phyloP scores from a whole-genome alignment of 2,329 filamentous ascomycete species.

The Penicillium palitans region DNA sequence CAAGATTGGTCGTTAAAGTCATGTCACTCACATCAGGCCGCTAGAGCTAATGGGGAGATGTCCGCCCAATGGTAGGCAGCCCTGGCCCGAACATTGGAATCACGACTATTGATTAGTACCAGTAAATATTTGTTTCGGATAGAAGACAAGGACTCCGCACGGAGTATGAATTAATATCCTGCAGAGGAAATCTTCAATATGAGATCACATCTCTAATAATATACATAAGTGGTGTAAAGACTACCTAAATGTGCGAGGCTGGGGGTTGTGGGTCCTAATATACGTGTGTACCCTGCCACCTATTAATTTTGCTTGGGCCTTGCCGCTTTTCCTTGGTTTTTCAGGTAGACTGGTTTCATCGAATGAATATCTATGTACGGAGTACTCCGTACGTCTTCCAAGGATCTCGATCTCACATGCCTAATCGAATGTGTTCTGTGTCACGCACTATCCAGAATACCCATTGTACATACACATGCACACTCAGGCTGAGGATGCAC shows the following conservation, averaged over 20 bases:
- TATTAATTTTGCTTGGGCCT: slow-evolving; percentile 2
- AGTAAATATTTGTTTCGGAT: not conserved
- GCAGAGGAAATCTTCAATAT: not conserved
- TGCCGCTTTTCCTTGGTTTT: slow-evolving; percentile 8
- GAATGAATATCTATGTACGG: not conserved
- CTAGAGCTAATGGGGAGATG: not conserved
- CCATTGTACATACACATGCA: not conserved
- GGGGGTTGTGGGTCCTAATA: slow-evolving; percentile 3
- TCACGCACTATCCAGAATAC: not conserved
- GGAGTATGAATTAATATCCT: not conserved
- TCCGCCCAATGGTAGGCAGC: not conserved
- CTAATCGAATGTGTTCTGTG: not conserved
- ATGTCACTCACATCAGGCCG: not conserved
- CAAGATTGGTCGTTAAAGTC: not conserved
- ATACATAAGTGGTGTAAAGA: not conserved
- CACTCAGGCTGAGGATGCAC: not conserved
- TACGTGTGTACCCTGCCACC: slow-evolving; percentile 4
- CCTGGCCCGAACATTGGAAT: not conserved
- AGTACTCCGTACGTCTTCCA: not conserved
- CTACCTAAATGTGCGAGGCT: slow-evolving; percentile 1
- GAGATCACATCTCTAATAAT: slow-evolving; percentile 6
- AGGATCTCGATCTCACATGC: not conserved
- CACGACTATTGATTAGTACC: not conserved
- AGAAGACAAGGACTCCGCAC: not conserved
- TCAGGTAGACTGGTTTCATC: not conserved